A percentile compares a stretch with the other conserved stretches of the same genome.
Evolutionary conservation across 2,329 filamentous ascomycete species (phyloP).

Genomic region (Didymella keratinophila): DNA sequence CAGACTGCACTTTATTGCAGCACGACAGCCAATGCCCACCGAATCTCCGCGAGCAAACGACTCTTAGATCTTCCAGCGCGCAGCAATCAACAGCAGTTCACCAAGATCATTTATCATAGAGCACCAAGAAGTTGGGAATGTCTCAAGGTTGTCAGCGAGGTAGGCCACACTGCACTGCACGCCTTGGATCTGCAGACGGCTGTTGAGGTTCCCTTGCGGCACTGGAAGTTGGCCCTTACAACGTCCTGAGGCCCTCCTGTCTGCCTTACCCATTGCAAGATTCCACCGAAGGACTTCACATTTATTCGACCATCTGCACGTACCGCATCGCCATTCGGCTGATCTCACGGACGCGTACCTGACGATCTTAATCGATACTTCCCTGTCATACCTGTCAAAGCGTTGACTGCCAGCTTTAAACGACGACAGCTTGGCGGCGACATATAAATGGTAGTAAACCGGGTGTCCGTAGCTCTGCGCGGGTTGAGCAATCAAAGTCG

Average conservation of each 20-base stretch:
- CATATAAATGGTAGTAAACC: constrained; percentile 15
- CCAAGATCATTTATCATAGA: not conserved
- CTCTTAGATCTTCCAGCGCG: not conserved
- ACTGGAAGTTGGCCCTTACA: not conserved
- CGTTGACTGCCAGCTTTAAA: constrained; percentile 8
- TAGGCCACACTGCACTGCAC: not conserved
- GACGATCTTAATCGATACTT: constrained; percentile 26
- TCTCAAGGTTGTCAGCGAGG: not conserved
- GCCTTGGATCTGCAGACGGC: not conserved
- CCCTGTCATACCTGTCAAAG: constrained; percentile 27
- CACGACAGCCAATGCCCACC: not conserved
- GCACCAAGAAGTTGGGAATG: not conserved
- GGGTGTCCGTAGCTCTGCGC: constrained; percentile 15
- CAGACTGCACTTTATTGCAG: not conserved
- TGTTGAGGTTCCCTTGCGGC: not conserved
- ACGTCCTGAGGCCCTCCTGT: not conserved
- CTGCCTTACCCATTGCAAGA: not conserved
- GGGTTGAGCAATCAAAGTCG: constrained; percentile 17
- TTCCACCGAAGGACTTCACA: not conserved
- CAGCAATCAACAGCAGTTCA: not conserved
- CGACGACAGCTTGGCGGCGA: constrained; percentile 27
- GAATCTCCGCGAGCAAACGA: not conserved
- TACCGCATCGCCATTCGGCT: not conserved
- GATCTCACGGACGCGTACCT: constrained; percentile 23
- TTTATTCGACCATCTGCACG: not conserved